These are phyloP conservation scores for Elsinoe arachidis DNA, from an alignment of 2,329 filamentous ascomycete genomes.

Conservation along the genomic window DNA sequence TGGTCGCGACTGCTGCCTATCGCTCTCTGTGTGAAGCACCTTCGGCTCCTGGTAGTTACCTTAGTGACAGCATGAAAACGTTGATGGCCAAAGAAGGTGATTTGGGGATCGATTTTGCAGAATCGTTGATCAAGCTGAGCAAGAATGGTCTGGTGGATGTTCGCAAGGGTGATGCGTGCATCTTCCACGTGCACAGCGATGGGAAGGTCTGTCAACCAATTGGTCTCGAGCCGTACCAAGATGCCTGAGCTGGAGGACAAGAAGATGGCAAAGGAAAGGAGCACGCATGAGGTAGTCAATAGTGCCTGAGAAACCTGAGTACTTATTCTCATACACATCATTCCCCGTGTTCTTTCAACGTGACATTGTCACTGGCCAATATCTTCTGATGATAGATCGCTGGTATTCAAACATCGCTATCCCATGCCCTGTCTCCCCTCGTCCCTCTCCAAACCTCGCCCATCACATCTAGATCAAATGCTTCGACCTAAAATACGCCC, in stretches of 20 bases:
- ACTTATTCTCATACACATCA: neutral
- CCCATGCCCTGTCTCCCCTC: neutral
- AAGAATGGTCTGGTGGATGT: constrained; percentile 23
- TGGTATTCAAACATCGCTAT: neutral
- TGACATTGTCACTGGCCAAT: neutral
- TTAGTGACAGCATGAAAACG: constrained; percentile 22
- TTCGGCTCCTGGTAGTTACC: constrained; percentile 15
- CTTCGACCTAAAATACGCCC: constrained; percentile 80
- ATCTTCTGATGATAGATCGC: neutral
- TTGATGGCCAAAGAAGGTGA: constrained; percentile 22
- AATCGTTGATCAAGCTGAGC: constrained; percentile 22
- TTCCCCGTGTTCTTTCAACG: neutral
- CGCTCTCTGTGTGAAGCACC: constrained; percentile 21
- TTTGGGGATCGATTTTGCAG: constrained; percentile 24
- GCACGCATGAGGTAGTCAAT: neutral
- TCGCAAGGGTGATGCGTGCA: constrained; percentile 23
- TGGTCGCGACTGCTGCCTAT: constrained; percentile 26
- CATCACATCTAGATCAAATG: constrained; percentile 38
- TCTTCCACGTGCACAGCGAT: constrained; percentile 25
- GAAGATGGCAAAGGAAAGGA: neutral
- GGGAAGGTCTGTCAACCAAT: constrained; percentile 13
- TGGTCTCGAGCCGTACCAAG: constrained; percentile 15
- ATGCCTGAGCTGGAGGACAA: neutral
- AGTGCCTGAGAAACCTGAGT: neutral
- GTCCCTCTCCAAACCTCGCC: neutral